These are phyloP conservation scores for Aspergillus melleus DNA, from an alignment of 2,329 filamentous ascomycete genomes.

Conservation along the genomic window DNA sequence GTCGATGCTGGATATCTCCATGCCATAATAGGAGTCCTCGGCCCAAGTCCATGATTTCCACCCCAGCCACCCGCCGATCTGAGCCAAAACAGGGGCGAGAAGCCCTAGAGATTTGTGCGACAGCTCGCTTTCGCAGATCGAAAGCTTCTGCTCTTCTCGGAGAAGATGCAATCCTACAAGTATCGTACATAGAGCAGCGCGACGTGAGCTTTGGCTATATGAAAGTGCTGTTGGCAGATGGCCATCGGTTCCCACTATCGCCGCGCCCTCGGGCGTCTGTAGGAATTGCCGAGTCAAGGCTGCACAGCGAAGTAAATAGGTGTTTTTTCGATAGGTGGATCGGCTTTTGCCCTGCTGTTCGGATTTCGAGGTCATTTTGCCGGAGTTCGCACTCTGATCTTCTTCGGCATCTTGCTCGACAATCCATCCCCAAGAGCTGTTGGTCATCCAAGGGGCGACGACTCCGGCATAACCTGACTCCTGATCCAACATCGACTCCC, in stretches of 20 bases:
- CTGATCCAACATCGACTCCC: constrained; percentile 50
- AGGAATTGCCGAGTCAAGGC: constrained; percentile 66
- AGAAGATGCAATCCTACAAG: constrained; percentile 77
- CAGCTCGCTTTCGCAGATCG: constrained; percentile 57
- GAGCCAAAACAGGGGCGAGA: constrained; percentile 73
- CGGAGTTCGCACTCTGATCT: constrained; percentile 15
- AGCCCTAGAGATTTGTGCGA: constrained; percentile 47
- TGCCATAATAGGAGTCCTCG: constrained; percentile 56
- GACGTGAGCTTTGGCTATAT: constrained; percentile 56
- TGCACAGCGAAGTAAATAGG: constrained; percentile 50
- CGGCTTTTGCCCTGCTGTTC: constrained; percentile 25
- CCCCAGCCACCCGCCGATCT: constrained; percentile 78
- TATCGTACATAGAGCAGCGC: constrained; percentile 67
- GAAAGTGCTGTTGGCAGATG: constrained; percentile 64
- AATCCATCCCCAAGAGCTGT: constrained; percentile 70
- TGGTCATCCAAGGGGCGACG: constrained; percentile 54
- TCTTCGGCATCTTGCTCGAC: constrained; percentile 55
- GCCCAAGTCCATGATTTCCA: constrained; percentile 65
- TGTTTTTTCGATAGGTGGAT: constrained; percentile 38
- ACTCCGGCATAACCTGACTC: constrained; percentile 45
- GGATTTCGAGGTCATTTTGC: constrained; percentile 19
- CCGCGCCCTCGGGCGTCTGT: constrained; percentile 57
- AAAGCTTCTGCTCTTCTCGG: constrained; percentile 85
- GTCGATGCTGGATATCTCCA: constrained; percentile 59
- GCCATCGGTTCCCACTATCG: constrained; percentile 55